A percentile compares a stretch with the other conserved stretches of the same genome.
Conservation (phyloP, 495 filamentous ascomycete genomes). For the Penicillium canescens region DNA sequence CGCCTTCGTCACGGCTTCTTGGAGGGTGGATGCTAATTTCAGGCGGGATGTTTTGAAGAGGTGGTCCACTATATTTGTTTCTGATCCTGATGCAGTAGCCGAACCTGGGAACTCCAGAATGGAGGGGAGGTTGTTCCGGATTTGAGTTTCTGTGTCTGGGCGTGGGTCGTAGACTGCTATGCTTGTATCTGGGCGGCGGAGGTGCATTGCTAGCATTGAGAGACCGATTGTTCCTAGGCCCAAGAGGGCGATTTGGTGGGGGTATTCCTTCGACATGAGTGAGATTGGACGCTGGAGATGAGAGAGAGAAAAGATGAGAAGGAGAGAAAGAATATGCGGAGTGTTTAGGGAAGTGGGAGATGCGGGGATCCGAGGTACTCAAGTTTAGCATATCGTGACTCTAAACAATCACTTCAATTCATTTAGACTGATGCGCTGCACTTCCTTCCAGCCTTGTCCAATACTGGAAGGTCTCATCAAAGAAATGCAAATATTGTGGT, state of each 20-base stretch:
- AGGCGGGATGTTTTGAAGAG: conserved; percentile 34
- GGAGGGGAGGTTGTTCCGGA: conserved; percentile 39
- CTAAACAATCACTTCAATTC: no score
- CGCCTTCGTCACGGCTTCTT: conserved; percentile 42
- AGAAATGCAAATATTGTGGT: no score
- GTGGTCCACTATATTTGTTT: conserved; percentile 7
- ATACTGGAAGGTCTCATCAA: no score
- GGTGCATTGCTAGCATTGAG: conserved; percentile 58
- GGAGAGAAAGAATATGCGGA: background rate
- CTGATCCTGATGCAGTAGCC: conserved; percentile 6
- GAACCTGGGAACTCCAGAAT: conserved; percentile 13
- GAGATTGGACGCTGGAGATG: background rate
- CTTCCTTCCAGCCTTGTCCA: no score
- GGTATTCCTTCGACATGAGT: conserved; percentile 21
- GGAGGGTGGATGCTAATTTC: conserved; percentile 34
- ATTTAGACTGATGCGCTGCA: no score
- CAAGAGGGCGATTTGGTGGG: conserved; percentile 49
- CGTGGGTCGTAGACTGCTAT: conserved; percentile 56
- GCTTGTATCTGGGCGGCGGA: conserved; percentile 38
- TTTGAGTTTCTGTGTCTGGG: conserved; percentile 48
- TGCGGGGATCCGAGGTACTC: conserved; percentile 8
- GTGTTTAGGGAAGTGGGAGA: background rate
- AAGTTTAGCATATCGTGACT: no score
- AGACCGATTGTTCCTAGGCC: conserved; percentile 62
- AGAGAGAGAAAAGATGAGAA: background rate